Evolutionary conservation across 257 asterid genomes (phyloP), one percentile per base, ranked within the genome.

Genomic region (Agastache rugosa): DNA sequence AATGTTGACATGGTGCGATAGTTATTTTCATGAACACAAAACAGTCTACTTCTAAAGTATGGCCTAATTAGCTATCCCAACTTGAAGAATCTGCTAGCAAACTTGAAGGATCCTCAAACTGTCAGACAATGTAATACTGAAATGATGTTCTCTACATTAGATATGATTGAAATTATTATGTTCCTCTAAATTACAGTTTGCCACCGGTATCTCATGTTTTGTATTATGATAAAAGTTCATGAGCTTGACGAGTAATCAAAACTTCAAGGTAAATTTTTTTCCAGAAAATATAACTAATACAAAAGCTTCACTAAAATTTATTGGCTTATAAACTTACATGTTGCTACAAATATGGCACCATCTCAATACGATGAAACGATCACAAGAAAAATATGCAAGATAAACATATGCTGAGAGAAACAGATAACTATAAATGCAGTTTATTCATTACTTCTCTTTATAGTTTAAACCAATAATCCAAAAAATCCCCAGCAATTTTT

Each of bases 391-490:
- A 23, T 56, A 56, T 11, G 37, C 63, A 56, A 3, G 35, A 56
- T 4, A 2, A 31, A 27, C 9, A 59, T 6, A 55, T 11, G 35
- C 16, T 20, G 61, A 55, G 3, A 55, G 34, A 55, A 55, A 11
- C 8, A 55, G 11, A 11, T 15, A 20, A 20, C 31, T 3, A 3
- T 19, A 53, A 22, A 23, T 23, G 63, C 35, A 56, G 17, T 58
- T 58, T 58, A 58, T 58, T 58, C 64, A 58, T 58, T 23, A 56
- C 63, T 4, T 22, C 27, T 11, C 37, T 23, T 55, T n/a, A n/a
- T n/a, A n/a, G n/a, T n/a, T n/a, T 6, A 58, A 58, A 11, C 63
- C n/a, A 61, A 31, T 61, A 61, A 27, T 60, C 47, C 23, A n/a
- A 62, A 62, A 27, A 37, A 11, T 0, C 34, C 39, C 65, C 65